Evolutionary conservation across 2,329 filamentous ascomycete genomes (phyloP).

Genomic region (Boeremia lycopersici): DNA sequence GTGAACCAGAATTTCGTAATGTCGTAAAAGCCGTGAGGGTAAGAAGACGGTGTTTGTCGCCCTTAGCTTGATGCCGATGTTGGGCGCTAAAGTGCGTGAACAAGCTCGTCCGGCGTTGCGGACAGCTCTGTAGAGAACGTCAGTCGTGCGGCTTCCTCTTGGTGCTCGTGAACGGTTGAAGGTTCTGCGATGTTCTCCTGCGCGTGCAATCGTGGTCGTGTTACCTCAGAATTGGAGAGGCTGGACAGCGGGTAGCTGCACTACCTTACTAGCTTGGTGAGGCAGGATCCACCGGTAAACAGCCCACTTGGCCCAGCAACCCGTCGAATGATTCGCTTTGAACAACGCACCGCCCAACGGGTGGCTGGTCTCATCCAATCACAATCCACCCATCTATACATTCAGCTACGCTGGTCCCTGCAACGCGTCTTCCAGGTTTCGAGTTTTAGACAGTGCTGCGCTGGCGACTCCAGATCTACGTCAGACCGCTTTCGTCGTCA

Average conservation of each 20-base stretch:
- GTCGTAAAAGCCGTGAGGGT: conserved; percentile 38
- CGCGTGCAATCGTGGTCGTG: conserved; percentile 19
- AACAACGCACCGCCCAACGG: conserved; percentile 22
- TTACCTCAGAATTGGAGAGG: conserved; percentile 20
- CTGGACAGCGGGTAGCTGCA: conserved; percentile 26
- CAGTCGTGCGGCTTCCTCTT: conserved; percentile 32
- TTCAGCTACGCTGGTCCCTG: conserved; percentile 14
- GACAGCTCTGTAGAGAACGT: conserved; percentile 38
- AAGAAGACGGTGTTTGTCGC: conserved; percentile 16
- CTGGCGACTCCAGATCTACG: conserved; percentile 17
- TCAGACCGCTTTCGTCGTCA: conserved; percentile 12
- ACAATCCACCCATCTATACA: background rate
- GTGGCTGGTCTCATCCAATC: conserved; percentile 33
- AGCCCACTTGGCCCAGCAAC: conserved; percentile 34
- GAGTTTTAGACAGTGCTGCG: conserved; percentile 7
- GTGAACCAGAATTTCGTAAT: conserved; percentile 33
- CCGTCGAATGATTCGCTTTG: conserved; percentile 17
- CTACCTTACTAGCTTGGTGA: conserved; percentile 31
- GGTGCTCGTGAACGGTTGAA: conserved; percentile 16
- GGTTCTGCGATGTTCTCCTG: conserved; percentile 10
- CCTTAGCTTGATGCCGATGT: conserved; percentile 24
- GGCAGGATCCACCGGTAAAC: conserved; percentile 28
- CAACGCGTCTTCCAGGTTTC: conserved; percentile 15
- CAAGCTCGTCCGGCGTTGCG: conserved; percentile 42
- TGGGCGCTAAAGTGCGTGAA: conserved; percentile 21